Base-by-base conservation (phyloP, 2,329 filamentous ascomycete genomes). In the Botryosphaeria agaves region DNA sequence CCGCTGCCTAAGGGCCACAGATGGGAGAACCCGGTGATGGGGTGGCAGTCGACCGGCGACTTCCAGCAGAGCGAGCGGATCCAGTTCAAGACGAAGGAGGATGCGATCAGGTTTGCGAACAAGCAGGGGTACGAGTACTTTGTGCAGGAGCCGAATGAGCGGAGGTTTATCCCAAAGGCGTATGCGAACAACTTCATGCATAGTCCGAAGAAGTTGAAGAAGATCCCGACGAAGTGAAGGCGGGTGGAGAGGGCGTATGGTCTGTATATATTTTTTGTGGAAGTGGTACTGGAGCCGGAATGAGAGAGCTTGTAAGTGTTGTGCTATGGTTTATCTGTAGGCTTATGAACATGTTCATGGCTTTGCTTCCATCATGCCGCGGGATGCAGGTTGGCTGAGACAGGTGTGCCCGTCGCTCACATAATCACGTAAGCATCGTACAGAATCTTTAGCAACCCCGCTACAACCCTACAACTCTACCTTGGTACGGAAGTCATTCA, bases 51-150 rank as follows among this genome's bases (percentile, higher is more conserved):
- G 15, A 91, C 84, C 12, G 87, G 69, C 33, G 89, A 98, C 56
- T 73, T 72, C 51, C 89, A 98, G 83, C 85, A 98, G 56, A 87
- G 84, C 48, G 92, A 84, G 29, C 72, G 84, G 52, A 58, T 98
- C 46, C 76, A 76, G 56, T 98, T 98, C 69, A 80, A 80, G 56
- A 69, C 65, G 45, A 95, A 93, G 66, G 84, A 95, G 53, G 87
- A 93, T 44, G 89, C 89, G 40, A 87, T 98, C 47, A 63, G 67
- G 35, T 98, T 98, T 50, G 89, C 91, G 15, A 80, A 95, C 62
- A 98, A 95, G 69, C 89, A 98, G 57, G 89, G 91, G 20, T 98
- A 98, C 53, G 87, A 98, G 53, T 98, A 93, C 59, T 95, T 89
- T 53, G 85, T 98, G 15, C 89, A 95, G 64, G 89, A 95, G 61